Evolutionary conservation across 495 filamentous ascomycete species (phyloP).

Genomic region (Amorphotheca resinae): DNA sequence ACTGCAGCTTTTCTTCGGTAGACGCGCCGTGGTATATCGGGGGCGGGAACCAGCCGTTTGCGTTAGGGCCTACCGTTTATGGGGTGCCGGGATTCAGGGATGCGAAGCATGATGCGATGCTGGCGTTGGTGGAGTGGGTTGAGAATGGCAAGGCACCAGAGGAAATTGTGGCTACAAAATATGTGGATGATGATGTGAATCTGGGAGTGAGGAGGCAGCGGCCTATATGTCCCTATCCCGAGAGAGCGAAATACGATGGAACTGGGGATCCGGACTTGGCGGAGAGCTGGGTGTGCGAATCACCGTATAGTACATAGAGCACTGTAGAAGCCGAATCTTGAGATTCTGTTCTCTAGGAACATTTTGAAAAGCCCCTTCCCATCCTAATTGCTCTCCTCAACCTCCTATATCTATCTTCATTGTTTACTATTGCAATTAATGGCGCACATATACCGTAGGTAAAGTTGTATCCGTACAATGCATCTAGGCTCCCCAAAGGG

Average conservation of each 20-base stretch:
- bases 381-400: no score
- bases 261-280: constrained; percentile 7
- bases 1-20: constrained; percentile 25
- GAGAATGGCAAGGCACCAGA: constrained; percentile 31
- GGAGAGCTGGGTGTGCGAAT: constrained; percentile 10
- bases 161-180: constrained; percentile 33
- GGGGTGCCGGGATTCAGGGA: constrained; percentile 32
- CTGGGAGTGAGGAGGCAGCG: constrained; percentile 30
- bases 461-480: no score
- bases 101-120: constrained; percentile 31
- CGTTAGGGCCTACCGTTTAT: constrained; percentile 12
- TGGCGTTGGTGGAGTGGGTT: constrained; percentile 42
- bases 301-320: no score
- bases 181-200: constrained; percentile 23
- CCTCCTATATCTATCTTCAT: no score
- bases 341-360: no score
- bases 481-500: no score
- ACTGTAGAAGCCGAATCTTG: no score
- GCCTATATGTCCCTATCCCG: constrained; percentile 34
- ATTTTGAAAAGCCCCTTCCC: no score
- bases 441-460: no score
- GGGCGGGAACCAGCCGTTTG: constrained; percentile 25
- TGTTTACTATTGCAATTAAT: no score
- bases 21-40: constrained; percentile 36
- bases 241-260: constrained; percentile 11